Conservation (phyloP, 208 protist species). For the Angomonas desouzai region DNA sequence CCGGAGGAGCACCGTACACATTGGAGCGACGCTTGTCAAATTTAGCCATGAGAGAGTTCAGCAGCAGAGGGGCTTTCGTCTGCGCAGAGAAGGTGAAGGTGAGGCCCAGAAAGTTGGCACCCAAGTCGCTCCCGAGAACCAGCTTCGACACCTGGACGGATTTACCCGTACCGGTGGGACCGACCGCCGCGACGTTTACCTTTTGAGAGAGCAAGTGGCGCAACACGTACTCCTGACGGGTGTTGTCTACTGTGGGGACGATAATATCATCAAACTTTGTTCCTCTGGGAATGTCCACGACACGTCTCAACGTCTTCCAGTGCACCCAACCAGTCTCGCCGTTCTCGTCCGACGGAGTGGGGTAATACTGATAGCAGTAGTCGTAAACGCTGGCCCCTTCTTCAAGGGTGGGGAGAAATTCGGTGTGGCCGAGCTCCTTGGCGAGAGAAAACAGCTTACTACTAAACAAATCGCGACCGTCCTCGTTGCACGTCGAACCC, state of each 20-base stretch:
- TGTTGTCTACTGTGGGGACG: slow-evolving; percentile 93
- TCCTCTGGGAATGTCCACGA: slow-evolving; percentile 45
- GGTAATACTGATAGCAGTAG: slow-evolving; percentile 80
- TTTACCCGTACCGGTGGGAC: slow-evolving; percentile 94
- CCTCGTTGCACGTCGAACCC: slow-evolving; percentile 91
- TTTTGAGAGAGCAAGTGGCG: slow-evolving; percentile 70
- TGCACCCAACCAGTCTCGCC: slow-evolving; percentile 66
- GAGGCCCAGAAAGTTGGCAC: slow-evolving; percentile 72
- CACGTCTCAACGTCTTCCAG: slow-evolving; percentile 55
- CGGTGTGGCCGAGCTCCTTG: slow-evolving; percentile 27
- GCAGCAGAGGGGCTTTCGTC: slow-evolving; percentile 85
- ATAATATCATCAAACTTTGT: slow-evolving; percentile 90
- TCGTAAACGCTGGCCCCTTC: slow-evolving; percentile 89
- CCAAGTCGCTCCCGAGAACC: slow-evolving; percentile 68
- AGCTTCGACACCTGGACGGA: slow-evolving; percentile 82
- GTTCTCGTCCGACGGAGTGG: slow-evolving; percentile 18
- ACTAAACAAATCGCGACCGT: slow-evolving; percentile 88
- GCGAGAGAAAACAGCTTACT: slow-evolving; percentile 73
- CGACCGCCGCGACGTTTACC: slow-evolving; percentile 83
- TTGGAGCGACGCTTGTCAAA: slow-evolving; percentile 92
- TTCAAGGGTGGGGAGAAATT: slow-evolving; percentile 33
- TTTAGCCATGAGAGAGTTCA: slow-evolving; percentile 92
- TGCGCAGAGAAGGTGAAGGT: slow-evolving; percentile 92
- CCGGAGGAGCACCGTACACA: slow-evolving; percentile 82
- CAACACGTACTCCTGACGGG: slow-evolving; percentile 87